Base-by-base conservation (phyloP, 306 rosid species). In the Clitoria ternatea region DNA sequence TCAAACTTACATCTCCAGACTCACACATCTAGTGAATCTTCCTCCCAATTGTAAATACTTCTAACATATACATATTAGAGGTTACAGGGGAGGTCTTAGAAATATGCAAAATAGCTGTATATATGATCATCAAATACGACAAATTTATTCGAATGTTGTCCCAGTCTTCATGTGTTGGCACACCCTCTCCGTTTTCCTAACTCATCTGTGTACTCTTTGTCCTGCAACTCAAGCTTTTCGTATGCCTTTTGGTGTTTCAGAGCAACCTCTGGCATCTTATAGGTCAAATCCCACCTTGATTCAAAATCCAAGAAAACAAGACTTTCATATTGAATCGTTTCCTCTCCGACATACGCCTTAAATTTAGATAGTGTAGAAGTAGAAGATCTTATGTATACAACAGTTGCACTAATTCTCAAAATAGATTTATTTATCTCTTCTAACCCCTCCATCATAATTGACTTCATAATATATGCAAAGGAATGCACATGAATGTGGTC, bases 141-240 rank as follows among this genome's bases (percentile, higher is more conserved):
- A 64, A 33, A 12, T 42, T 64, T 43, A 50, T 24, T 36, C 20
- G 20, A 43, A 29, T 40, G 14, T 5, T 11, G 19, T 64, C 55
- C 55, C 70, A 64, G 26, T 64, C 70, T 43, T 64, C 55, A 64
- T 4, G 3, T 14, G 24, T 26, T 14, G 55, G 70, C 14, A 64
- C 70, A 43, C 70, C 70, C 33, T n/a, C 26, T 64, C 17, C 9
- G 26, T 4, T 64, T 43, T 27, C 15, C 13, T 43, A 64, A 64
- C 70, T 64, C 70, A 24, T 4, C 14, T 40, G 42, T 40, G 43
- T 64, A 64, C 49, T 43, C 3, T 4, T 26, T 49, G 20, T 64
- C 70, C 2, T 43, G 20, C 20, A 43, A 14, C 40, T 44, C 70
- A 43, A 64, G 54, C 26, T 50, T 42, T 63, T 4, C n/a, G n/a